These are phyloP conservation scores for Spathaspora gorwiae DNA, from an alignment of 805 yeast genomes.

Conservation along the genomic window DNA sequence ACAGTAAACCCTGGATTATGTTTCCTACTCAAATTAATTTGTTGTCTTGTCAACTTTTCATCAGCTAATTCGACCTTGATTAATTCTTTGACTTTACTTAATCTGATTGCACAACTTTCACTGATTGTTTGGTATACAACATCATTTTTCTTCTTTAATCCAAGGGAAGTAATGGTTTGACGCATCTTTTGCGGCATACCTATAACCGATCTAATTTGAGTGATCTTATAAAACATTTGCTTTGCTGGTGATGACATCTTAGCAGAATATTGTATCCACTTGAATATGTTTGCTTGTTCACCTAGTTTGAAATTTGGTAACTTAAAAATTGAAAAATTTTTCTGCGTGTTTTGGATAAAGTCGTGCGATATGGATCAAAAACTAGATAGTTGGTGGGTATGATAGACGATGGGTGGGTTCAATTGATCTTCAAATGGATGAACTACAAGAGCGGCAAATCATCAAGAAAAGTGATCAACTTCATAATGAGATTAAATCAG, in stretches of 20 bases:
- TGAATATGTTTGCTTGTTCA: background rate
- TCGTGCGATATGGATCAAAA: background rate
- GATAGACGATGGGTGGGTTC: too few relatives aligned
- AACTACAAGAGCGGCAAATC: constrained; percentile 7
- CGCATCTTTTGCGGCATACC: constrained; percentile 72
- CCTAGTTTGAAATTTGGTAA: too few relatives aligned
- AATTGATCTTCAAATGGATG: constrained; percentile 9
- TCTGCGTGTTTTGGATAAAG: background rate
- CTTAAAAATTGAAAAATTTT: background rate
- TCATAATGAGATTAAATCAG: constrained; percentile 7
- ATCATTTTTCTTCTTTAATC: constrained; percentile 70
- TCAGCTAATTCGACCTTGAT: constrained; percentile 76
- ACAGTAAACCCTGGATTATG: constrained; percentile 57
- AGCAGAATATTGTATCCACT: too few relatives aligned
- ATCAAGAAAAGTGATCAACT: constrained; percentile 14
- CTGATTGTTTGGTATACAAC: constrained; percentile 68
- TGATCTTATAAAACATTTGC: constrained; percentile 46
- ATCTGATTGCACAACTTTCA: constrained; percentile 80
- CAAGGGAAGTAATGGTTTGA: constrained; percentile 64
- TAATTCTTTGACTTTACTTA: constrained; percentile 78
- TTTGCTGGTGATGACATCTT: constrained; percentile 7
- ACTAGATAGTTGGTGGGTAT: too few relatives aligned
- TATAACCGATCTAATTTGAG: constrained; percentile 76
- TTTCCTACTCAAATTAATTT: constrained; percentile 54
- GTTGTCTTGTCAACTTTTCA: constrained; percentile 42